phyloP scores from a whole-genome alignment of 495 filamentous ascomycete genomes.

The Penicillium dipodomyicola region DNA sequence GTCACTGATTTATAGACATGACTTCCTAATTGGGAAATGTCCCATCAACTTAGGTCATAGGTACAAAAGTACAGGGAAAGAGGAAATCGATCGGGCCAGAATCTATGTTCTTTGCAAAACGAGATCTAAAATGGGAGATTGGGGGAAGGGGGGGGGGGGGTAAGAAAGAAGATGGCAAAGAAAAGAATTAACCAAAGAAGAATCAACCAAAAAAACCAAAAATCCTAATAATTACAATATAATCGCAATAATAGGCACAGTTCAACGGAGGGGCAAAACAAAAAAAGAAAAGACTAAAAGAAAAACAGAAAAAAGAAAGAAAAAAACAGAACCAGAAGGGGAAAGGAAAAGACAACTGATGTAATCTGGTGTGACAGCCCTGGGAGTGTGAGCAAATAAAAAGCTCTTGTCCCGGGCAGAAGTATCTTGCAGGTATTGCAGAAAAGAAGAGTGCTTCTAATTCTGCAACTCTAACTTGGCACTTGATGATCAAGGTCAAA shows the following conservation, averaged over 20 bases:
- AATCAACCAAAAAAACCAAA: no score
- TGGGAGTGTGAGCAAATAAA: constrained; percentile 8
- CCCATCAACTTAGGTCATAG: constrained; percentile 4
- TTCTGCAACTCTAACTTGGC: background rate
- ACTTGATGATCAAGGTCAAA: background rate
- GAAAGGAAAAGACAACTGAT: constrained; percentile 12
- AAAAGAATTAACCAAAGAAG: background rate
- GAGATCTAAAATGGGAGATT: constrained; percentile 7
- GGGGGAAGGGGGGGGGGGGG: background rate
- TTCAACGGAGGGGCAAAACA: constrained; percentile 9
- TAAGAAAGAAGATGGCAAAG: background rate
- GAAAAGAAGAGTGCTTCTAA: no score
- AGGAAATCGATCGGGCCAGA: constrained; percentile 12
- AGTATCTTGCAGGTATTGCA: constrained; percentile 7
- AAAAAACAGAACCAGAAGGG: constrained; percentile 15
- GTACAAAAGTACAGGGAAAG: constrained; percentile 14
- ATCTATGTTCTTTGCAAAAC: constrained; percentile 4
- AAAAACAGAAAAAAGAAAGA: constrained; percentile 16
- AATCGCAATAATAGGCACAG: no score
- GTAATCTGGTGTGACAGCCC: constrained; percentile 14
- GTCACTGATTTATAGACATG: constrained; percentile 21
- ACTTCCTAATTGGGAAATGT: constrained; percentile 19
- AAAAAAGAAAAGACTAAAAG: background rate
- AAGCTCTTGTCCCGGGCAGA: constrained; percentile 1
- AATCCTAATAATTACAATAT: background rate